Conservation (phyloP, 805 yeast species). For the Yamadazyma nakazawae region DNA sequence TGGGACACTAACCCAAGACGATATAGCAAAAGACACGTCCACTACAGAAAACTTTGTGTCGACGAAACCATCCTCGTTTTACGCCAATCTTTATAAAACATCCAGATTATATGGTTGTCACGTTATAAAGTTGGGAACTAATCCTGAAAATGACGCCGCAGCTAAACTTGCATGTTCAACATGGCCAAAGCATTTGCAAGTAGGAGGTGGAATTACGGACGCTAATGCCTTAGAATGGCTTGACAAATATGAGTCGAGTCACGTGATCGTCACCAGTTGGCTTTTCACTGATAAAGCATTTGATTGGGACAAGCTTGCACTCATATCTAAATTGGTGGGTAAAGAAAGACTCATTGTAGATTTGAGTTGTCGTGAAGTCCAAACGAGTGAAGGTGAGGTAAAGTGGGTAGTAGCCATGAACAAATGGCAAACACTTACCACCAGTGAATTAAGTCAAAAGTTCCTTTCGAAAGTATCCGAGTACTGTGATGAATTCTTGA, state of each 20-base stretch:
- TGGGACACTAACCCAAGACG: constrained; percentile 68
- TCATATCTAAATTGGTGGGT: constrained; percentile 57
- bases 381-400: constrained; percentile 16
- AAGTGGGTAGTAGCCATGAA: constrained; percentile 96
- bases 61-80: constrained; percentile 66
- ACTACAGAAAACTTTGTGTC: constrained; percentile 69
- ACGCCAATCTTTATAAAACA: constrained; percentile 63
- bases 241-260: constrained; percentile 64
- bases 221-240: constrained; percentile 79
- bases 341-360: constrained; percentile 74
- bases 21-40: constrained; percentile 22
- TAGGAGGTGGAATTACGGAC: constrained; percentile 89
- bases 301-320: constrained; percentile 49
- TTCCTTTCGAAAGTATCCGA: constrained; percentile 52
- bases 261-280: constrained; percentile 91
- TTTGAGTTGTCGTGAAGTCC: constrained; percentile 67
- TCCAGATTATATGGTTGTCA: constrained; percentile 73
- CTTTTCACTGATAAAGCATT: constrained; percentile 58
- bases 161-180: constrained; percentile 70
- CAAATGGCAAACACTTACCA: constrained; percentile 92
- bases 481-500: constrained; percentile 82
- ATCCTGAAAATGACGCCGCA: constrained; percentile 72
- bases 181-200: constrained; percentile 75
- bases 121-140: constrained; percentile 85
- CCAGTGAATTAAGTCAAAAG: constrained; percentile 49